Base-by-base conservation (phyloP, 2,329 filamentous ascomycete genomes). In the Apiospora rasikravindrae region DNA sequence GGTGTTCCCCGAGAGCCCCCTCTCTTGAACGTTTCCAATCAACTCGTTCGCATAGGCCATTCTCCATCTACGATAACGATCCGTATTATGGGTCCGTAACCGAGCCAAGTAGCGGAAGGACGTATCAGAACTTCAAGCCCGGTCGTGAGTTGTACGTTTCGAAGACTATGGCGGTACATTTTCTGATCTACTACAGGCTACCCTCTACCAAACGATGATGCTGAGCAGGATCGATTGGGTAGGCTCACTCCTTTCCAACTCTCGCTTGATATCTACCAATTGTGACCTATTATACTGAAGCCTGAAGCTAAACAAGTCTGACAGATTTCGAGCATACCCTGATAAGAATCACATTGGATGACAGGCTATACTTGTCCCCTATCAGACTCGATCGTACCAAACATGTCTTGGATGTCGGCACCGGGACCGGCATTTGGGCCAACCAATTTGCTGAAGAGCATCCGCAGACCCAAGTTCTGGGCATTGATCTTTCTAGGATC, bases 41-140 rank as follows among this genome's bases (percentile, higher is more conserved):
- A 49, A 45, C 33, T 8, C 14, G 4, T 7, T 37, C 16, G 13
- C 16, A 33, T n/a, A 69, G 67, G 16, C 29, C 8, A n/a, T 64
- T 22, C n/a, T 40, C 57, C 22, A 19, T 64, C 33, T 64, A 69
- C 44, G 26, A 69, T 6, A 24, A 49, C 26, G 16, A 69, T 19
- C 44, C 44, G 4, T 44, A 47, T 8, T 47, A 44, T n/a, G 66
- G 44, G 2, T 69, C 67, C 0, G 67, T 49, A 19, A 13, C n/a
- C 8, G 67, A 69, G 44, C 57, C 57, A 13, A 37, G 13, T 19
- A 69, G 47, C 8, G 67, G 67, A 3, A 49, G 67, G 44, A 69
- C 67, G n/a, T 69, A 69, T 16, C 67, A 69, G 10, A 49, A 37
- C 44, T 69, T 47, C 67, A 69, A 49, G 44, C 67, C 44, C 49